Evolutionary conservation across 805 yeast species (phyloP).

Genomic region (Lipomyces sp.): DNA sequence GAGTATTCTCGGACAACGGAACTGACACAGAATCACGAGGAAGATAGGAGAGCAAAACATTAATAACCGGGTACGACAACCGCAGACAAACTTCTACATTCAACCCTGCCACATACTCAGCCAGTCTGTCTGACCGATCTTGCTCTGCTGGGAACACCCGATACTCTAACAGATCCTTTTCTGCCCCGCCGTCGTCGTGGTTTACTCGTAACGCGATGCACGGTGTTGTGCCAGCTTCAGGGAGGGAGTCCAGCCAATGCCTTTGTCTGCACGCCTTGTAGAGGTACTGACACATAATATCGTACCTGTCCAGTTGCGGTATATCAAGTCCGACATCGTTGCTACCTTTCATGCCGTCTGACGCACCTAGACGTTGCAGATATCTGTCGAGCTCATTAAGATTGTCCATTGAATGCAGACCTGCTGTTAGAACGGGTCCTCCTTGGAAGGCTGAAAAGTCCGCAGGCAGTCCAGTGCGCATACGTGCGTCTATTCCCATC

Average conservation of each 20-base stretch:
- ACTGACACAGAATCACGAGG: conserved; percentile 18
- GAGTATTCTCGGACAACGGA: conserved; percentile 26
- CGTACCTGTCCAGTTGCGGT: conserved; percentile 22
- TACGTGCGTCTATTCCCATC: not conserved
- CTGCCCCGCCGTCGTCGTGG: not conserved
- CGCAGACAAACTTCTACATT: conserved; percentile 28
- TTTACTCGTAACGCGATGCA: conserved; percentile 20
- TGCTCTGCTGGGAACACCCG: conserved; percentile 19
- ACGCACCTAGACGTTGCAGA: not conserved
- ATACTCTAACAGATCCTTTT: conserved; percentile 9
- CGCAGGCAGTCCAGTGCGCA: not conserved
- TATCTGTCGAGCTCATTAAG: not conserved
- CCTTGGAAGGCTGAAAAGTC: not conserved
- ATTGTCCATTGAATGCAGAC: not conserved
- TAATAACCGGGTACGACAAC: conserved; percentile 21
- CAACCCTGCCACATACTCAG: conserved; percentile 20
- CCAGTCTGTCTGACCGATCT: not conserved
- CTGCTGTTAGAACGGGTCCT: not conserved
- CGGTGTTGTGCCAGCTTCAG: conserved; percentile 6
- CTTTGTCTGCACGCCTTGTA: conserved; percentile 21
- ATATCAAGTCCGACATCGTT: not conserved
- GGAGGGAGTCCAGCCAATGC: conserved; percentile 26
- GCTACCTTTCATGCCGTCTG: not conserved
- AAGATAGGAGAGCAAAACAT: conserved; percentile 23
- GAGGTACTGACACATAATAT: conserved; percentile 29